Conservation (phyloP, 164 flowering plant genomes). For the Chimonanthus praecox region DNA sequence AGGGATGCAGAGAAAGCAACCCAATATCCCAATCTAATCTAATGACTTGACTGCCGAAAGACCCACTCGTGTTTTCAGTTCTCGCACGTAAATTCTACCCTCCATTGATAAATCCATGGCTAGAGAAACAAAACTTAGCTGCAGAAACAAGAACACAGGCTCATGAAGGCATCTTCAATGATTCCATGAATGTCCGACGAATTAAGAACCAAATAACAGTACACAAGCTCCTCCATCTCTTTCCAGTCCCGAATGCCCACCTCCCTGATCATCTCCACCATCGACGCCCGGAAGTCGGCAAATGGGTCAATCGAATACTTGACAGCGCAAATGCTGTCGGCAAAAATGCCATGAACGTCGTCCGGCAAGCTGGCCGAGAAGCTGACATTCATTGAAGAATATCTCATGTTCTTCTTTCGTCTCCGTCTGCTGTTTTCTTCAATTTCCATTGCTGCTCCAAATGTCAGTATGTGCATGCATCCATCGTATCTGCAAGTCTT, state of each 20-base stretch:
- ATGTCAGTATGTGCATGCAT: neutral
- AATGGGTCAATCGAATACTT: conserved; percentile 36
- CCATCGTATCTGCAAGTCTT: neutral
- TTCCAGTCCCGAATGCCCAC: conserved; percentile 41
- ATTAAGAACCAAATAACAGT: conserved; percentile 52
- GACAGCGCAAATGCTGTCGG: conserved; percentile 45
- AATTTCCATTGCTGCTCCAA: conserved; percentile 13
- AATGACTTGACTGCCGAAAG: neutral
- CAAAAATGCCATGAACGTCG: conserved; percentile 36
- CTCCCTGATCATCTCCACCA: conserved; percentile 41
- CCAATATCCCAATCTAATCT: neutral
- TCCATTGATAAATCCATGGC: neutral
- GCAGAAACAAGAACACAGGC: conserved; percentile 17
- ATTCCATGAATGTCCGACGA: conserved; percentile 36
- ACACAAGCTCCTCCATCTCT: conserved; percentile 54
- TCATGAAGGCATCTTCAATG: conserved; percentile 42
- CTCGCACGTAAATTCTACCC: neutral
- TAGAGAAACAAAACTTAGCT: neutral
- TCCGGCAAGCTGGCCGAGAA: conserved; percentile 53
- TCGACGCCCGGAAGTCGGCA: conserved; percentile 41
- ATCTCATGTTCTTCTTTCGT: conserved; percentile 10
- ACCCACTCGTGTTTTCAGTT: neutral
- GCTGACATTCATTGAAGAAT: conserved; percentile 20
- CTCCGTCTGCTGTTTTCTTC: conserved; percentile 14
- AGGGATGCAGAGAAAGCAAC: neutral